Evolutionary conservation across 768 basidiomycete genomes (phyloP).

Genomic region (Inosperma sp.): DNA sequence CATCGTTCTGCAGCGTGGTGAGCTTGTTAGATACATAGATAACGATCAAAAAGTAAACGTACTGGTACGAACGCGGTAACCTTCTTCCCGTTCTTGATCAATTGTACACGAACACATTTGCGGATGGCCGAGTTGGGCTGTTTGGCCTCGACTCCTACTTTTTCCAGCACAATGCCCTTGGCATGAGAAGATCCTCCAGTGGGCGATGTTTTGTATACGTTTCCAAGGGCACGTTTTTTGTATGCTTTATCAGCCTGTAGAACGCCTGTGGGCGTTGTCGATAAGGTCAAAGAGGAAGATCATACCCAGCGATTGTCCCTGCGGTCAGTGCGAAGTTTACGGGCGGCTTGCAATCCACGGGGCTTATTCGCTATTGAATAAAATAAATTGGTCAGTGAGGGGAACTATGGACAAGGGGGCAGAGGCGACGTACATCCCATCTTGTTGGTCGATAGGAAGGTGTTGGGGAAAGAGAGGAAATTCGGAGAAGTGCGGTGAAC

Average conservation of each 20-base stretch:
- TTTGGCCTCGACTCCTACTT: conserved; percentile 99
- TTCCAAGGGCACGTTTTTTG: conserved; percentile 99
- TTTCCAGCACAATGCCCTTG: conserved; percentile 99
- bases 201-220: conserved; percentile 99
- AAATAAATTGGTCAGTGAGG: conserved; percentile 13
- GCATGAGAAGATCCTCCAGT: conserved; percentile 99
- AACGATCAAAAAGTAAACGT: conserved; percentile 32
- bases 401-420: conserved; percentile 11
- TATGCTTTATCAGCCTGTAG: conserved; percentile 92
- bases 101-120: conserved; percentile 99
- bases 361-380: conserved; percentile 84
- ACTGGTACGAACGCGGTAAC: conserved; percentile 99
- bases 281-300: conserved; percentile 10
- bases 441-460: conserved; percentile 47
- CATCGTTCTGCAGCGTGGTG: conserved; percentile 64
- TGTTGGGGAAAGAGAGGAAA: conserved; percentile 16
- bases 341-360: conserved; percentile 96
- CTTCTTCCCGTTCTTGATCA: conserved; percentile 99
- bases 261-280: conserved; percentile 11
- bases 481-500: conserved; percentile 35
- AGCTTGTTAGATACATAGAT: conserved; percentile 1
- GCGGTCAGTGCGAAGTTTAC: conserved; percentile 93
- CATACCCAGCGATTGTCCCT: conserved; percentile 96
- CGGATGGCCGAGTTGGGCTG: conserved; percentile 99
- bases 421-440: conserved; percentile 74